Conservation (phyloP, 345 rosid genomes). For the Rhizophora apiculata region DNA sequence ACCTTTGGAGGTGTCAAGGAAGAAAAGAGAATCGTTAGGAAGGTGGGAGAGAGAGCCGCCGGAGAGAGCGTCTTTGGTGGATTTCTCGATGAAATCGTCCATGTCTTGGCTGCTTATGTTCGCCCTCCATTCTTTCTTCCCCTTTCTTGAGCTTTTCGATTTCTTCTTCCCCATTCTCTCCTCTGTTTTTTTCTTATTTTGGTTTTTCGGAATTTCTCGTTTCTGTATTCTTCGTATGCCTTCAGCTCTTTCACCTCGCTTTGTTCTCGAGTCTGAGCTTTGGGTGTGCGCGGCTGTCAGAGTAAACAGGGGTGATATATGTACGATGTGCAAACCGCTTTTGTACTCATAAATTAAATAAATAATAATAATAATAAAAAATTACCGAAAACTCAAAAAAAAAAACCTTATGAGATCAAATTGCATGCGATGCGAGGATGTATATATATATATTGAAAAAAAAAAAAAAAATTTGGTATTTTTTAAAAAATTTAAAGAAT, state of each 20-base stretch:
- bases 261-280: neutral
- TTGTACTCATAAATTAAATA: neutral
- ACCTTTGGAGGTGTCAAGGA: slow-evolving; percentile 73
- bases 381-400: no score
- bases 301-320: neutral
- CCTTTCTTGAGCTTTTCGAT: slow-evolving; percentile 74
- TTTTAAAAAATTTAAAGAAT: no score
- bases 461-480: no score
- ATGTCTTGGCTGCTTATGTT: slow-evolving; percentile 84
- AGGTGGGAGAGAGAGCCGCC: slow-evolving; percentile 73
- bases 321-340: neutral
- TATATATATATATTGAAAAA: no score
- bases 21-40: slow-evolving; percentile 67
- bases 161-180: slow-evolving; percentile 57
- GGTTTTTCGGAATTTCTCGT: no score
- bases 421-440: no score
- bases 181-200: neutral
- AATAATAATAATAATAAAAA: no score
- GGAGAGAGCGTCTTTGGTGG: slow-evolving; percentile 79
- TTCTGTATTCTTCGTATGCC: no score
- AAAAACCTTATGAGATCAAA: no score
- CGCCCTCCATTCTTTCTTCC: slow-evolving; percentile 95
- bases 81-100: slow-evolving; percentile 63
- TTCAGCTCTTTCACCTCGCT: neutral
- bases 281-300: neutral